Conservation (phyloP, 805 yeast species). For the Vanderwaltozyma tropicalis region DNA sequence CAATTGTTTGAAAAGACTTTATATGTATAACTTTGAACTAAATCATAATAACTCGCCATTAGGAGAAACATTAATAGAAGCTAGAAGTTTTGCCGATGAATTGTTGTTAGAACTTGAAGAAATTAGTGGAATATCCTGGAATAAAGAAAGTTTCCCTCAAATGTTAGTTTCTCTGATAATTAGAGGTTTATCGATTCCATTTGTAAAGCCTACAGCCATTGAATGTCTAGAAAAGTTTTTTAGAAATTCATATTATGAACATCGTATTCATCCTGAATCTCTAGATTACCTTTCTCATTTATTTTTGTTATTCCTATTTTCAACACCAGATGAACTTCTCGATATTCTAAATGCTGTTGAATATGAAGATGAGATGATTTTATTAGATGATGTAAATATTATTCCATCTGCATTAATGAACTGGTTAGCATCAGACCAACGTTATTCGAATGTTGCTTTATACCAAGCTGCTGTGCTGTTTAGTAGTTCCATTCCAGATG, state of each 20-base stretch:
- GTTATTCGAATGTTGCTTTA: constrained; percentile 26
- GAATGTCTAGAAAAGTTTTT: constrained; percentile 36
- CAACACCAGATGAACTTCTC: constrained; percentile 31
- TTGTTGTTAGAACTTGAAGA: constrained; percentile 36
- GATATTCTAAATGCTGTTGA: constrained; percentile 28
- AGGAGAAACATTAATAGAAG: constrained; percentile 24
- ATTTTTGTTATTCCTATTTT: constrained; percentile 29
- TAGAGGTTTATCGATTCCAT: constrained; percentile 52
- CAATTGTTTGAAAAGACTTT: constrained; percentile 26
- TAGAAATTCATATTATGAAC: constrained; percentile 34
- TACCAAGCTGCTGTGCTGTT: constrained; percentile 29
- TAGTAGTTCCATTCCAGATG: constrained; percentile 27
- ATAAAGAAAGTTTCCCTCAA: constrained; percentile 40
- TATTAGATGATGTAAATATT: constrained; percentile 26
- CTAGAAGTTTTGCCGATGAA: constrained; percentile 32
- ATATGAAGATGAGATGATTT: constrained; percentile 25
- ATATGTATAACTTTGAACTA: constrained; percentile 25
- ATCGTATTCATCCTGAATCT: constrained; percentile 7
- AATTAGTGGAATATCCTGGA: constrained; percentile 31
- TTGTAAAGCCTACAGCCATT: constrained; percentile 41
- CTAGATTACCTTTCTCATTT: constrained; percentile 20
- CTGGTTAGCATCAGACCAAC: constrained; percentile 25
- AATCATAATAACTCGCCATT: constrained; percentile 22
- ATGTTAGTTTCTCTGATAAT: constrained; percentile 38
- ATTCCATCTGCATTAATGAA: constrained; percentile 31